phyloP scores from a whole-genome alignment of 345 rosid species.

The Gossypium ekmanianum region DNA sequence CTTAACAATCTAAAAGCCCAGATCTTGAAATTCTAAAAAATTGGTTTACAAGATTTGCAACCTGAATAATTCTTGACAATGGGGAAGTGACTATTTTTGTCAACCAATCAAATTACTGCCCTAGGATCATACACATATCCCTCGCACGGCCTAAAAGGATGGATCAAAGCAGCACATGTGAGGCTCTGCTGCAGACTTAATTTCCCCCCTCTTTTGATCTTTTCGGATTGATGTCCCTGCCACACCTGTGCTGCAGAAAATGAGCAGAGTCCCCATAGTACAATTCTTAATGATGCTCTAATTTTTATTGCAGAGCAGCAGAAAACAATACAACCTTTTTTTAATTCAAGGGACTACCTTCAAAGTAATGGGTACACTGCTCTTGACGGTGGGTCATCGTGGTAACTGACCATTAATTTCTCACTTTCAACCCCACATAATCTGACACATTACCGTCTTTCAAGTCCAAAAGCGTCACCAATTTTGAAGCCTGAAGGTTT shows the following conservation, averaged over 20 bases:
- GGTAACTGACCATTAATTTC: background rate
- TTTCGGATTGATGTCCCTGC: background rate
- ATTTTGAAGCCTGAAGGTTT: no score
- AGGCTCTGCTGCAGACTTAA: background rate
- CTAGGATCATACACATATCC: background rate
- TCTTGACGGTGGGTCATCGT: background rate
- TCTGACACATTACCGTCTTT: background rate
- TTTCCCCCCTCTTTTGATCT: background rate
- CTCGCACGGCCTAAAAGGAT: constrained; percentile 2
- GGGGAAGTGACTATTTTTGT: background rate
- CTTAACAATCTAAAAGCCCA: background rate
- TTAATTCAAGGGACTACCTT: background rate
- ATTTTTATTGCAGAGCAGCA: background rate
- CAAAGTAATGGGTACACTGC: background rate
- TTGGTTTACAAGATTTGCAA: background rate
- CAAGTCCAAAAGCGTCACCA: no score
- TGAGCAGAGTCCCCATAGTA: background rate
- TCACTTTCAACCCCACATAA: background rate
- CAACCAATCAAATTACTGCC: background rate
- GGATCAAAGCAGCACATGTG: constrained; percentile 13
- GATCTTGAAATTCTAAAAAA: background rate
- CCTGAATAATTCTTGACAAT: background rate
- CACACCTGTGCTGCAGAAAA: background rate
- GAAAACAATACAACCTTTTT: background rate
- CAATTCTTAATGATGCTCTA: constrained; percentile 1